These are phyloP conservation scores for Henningerozyma blattae DNA, from an alignment of 805 yeast genomes.

Conservation along the genomic window DNA sequence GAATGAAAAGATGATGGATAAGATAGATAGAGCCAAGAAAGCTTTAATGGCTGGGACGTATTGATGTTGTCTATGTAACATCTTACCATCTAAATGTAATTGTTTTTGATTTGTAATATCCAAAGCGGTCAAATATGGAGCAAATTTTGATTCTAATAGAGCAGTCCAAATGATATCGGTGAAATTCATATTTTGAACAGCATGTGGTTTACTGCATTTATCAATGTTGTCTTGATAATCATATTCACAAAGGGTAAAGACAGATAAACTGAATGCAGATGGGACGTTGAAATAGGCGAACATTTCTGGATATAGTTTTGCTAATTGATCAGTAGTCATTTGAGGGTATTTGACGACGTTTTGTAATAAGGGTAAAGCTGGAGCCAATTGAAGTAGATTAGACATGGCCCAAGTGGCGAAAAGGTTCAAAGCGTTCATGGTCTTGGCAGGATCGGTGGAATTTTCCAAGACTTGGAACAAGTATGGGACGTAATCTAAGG, in stretches of 20 bases:
- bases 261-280: slow-evolving; percentile 18
- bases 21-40: slow-evolving; percentile 17
- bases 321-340: slow-evolving; percentile 12
- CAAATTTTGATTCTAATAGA: slow-evolving; percentile 18
- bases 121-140: slow-evolving; percentile 21
- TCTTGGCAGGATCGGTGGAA: slow-evolving; percentile 15
- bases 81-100: slow-evolving; percentile 20
- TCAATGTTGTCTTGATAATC: slow-evolving; percentile 10
- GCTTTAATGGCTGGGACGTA: slow-evolving; percentile 25
- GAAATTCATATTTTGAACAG: slow-evolving; percentile 24
- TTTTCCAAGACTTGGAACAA: slow-evolving; percentile 12
- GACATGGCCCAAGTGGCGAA: slow-evolving; percentile 15
- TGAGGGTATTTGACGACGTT: slow-evolving; percentile 6
- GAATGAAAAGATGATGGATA: slow-evolving; percentile 16
- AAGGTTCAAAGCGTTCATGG: slow-evolving; percentile 14
- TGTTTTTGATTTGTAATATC: slow-evolving; percentile 13
- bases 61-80: slow-evolving; percentile 18
- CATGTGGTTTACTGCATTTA: slow-evolving; percentile 18
- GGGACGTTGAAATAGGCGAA: slow-evolving; percentile 18
- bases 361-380: slow-evolving; percentile 12
- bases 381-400: slow-evolving; percentile 10
- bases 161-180: slow-evolving; percentile 21
- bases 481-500: slow-evolving; percentile 13
- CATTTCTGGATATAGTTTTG: slow-evolving; percentile 14
- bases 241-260: slow-evolving; percentile 21